A percentile compares a stretch with the other conserved stretches of the same genome.
These are phyloP conservation scores for Cladosporium colombiae DNA, from an alignment of 2,329 filamentous ascomycete species.

Conservation along the genomic window DNA sequence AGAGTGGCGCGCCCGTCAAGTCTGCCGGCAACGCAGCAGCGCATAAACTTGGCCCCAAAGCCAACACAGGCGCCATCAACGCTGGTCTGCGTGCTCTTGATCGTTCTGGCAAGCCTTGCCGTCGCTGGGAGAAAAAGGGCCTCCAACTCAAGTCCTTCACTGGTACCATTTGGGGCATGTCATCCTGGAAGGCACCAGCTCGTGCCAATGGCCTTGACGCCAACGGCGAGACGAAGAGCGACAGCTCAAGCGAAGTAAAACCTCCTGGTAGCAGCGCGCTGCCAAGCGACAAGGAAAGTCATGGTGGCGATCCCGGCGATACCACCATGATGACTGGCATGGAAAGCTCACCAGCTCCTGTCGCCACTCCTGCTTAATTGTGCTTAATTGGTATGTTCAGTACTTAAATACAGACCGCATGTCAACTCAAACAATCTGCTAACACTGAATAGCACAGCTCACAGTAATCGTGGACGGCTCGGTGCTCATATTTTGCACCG, in stretches of 20 bases:
- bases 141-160: slow-evolving; percentile 92
- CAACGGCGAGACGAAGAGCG: slow-evolving; percentile 62
- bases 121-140: slow-evolving; percentile 82
- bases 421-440: background rate
- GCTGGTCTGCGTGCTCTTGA: slow-evolving; percentile 92
- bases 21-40: slow-evolving; percentile 41
- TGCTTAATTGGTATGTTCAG: background rate
- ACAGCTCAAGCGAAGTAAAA: slow-evolving; percentile 58
- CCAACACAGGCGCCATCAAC: slow-evolving; percentile 96
- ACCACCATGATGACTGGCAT: slow-evolving; percentile 34
- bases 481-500: background rate
- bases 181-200: slow-evolving; percentile 76
- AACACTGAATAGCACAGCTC: background rate
- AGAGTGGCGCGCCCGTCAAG: slow-evolving; percentile 34
- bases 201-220: slow-evolving; percentile 55
- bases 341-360: slow-evolving; percentile 39
- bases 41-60: slow-evolving; percentile 92
- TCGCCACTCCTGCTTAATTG: slow-evolving; percentile 40
- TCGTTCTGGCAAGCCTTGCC: slow-evolving; percentile 85
- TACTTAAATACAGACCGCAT: background rate
- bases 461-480: background rate
- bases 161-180: slow-evolving; percentile 77
- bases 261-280: slow-evolving; percentile 59
- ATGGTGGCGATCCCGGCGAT: slow-evolving; percentile 48
- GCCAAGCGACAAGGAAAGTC: slow-evolving; percentile 61